These are phyloP conservation scores for Drechslerella dactyloides DNA, from an alignment of 2,329 filamentous ascomycete species.

Conservation along the genomic window DNA sequence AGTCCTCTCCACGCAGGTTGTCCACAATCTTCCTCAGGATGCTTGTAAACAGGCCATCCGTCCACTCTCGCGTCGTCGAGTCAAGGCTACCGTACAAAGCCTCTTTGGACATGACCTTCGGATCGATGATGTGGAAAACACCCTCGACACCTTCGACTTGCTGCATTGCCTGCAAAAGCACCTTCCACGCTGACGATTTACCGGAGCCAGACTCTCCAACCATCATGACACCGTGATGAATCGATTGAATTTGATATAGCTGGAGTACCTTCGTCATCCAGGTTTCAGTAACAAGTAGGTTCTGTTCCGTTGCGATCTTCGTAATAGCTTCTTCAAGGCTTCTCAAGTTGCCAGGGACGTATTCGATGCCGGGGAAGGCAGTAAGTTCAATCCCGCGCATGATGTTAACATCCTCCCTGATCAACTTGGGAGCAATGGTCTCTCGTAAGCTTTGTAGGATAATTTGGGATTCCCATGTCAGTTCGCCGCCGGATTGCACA, in stretches of 20 bases:
- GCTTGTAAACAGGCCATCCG: slow-evolving; percentile 95
- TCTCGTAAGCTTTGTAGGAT: slow-evolving; percentile 98
- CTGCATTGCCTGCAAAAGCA: slow-evolving; percentile 87
- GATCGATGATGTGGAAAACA: slow-evolving; percentile 96
- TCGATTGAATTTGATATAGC: slow-evolving; percentile 95
- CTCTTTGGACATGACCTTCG: slow-evolving; percentile 99
- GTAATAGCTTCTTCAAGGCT: slow-evolving; percentile 81
- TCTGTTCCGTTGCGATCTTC: slow-evolving; percentile 79
- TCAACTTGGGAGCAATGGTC: slow-evolving; percentile 96
- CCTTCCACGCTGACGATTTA: slow-evolving; percentile 94
- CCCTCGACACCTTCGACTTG: slow-evolving; percentile 90
- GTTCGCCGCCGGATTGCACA: slow-evolving; percentile 24
- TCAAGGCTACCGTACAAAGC: slow-evolving; percentile 94
- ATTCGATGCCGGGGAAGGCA: slow-evolving; percentile 91
- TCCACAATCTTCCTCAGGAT: slow-evolving; percentile 98
- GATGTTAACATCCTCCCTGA: slow-evolving; percentile 85
- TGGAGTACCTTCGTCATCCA: slow-evolving; percentile 99
- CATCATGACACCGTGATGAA: slow-evolving; percentile 99
- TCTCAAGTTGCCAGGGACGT: slow-evolving; percentile 84
- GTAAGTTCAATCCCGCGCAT: slow-evolving; percentile 81
- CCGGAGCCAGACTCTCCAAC: slow-evolving; percentile 96
- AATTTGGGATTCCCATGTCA: slow-evolving; percentile 79
- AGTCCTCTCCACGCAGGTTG: slow-evolving; percentile 94
- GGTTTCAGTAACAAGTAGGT: slow-evolving; percentile 86
- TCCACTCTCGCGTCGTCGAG: slow-evolving; percentile 97